phyloP scores from a whole-genome alignment of 768 basidiomycete species.

The Pleurotus cornucopiae region DNA sequence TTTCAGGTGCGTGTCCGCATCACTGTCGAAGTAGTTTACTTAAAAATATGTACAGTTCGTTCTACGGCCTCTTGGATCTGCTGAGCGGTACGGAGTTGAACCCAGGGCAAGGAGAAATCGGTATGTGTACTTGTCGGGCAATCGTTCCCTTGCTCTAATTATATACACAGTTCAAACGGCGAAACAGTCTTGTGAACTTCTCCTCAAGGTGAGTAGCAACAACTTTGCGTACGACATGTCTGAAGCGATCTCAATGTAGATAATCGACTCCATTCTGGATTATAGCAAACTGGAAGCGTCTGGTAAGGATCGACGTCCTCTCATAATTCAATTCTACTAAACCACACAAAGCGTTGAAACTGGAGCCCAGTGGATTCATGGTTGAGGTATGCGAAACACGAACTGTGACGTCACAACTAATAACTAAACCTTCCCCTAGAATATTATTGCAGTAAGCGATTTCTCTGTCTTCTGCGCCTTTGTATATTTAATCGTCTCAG shows the following conservation, averaged over 20 bases:
- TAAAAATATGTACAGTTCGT: conserved; percentile 41
- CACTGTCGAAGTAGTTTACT: neutral
- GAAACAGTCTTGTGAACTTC: conserved; percentile 71
- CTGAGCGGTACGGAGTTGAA: conserved; percentile 68
- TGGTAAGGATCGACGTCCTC: conserved; percentile 28
- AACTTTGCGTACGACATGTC: too few species aligned
- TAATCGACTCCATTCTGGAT: conserved; percentile 76
- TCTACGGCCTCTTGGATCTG: conserved; percentile 75
- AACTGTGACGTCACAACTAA: neutral
- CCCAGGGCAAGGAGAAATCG: conserved; percentile 65
- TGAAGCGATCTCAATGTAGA: conserved; percentile 32
- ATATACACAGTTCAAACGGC: conserved; percentile 60
- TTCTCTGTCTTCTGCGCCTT: too few species aligned
- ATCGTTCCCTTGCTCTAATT: conserved; percentile 1
- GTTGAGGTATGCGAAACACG: conserved; percentile 43
- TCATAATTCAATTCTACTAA: conserved; percentile 5
- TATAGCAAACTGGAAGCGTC: conserved; percentile 80
- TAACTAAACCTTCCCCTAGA: conserved; percentile 25
- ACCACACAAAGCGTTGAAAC: conserved; percentile 50
- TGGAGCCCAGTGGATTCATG: conserved; percentile 62
- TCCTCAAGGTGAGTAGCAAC: conserved; percentile 48
- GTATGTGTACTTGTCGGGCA: conserved; percentile 24
- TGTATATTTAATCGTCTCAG: conserved; percentile 22
- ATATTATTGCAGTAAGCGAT: conserved; percentile 57
- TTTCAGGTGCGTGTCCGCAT: conserved; percentile 46